Base-by-base conservation (phyloP, 805 yeast species). In the Ogataea siamensis region DNA sequence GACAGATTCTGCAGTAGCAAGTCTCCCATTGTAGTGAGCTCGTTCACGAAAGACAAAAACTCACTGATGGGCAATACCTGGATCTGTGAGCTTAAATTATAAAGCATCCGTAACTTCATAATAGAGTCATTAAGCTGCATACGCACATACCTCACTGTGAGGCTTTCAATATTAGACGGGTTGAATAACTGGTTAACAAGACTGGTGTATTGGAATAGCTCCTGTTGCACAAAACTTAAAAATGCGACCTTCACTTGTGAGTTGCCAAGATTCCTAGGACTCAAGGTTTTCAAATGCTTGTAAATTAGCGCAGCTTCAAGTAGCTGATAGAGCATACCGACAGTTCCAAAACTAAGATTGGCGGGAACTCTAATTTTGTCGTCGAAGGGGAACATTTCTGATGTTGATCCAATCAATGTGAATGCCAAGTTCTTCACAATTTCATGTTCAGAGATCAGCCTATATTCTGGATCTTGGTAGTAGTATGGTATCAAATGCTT, bases 241-340 rank as follows among this genome's bases (percentile, higher is more conserved):
- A 82, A 74, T 1, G 95, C 83, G 25, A 76, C 78, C 43, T 75
- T 76, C 11, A 83, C 68, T 7, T 84, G 80, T 3, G 83, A 73
- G 12, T 49, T 39, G 3, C 33, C 24, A 22, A 26, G 61, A 49
- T 46, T 59, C 14, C 22, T 41, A 57, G 28, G 51, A 34, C 15
- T 49, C 46, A 14, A 53, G 49, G 11, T 35, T 4, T 56, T 58
- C 23, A 87, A 58, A 28, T 65, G 57, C 35, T 71, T 70, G 59
- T 74, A 86, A 3, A 87, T 61, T 22, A 88, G 60, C 0, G 86
- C 91, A 1, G 87, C 83, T 57, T 88, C 96, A 27, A 82, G 63
- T 1, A 84, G 61, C 18, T 68, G 57, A 39, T 71, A 76, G 21
- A 86, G 57, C 18, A 78, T 50, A 0, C 79, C 78, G 30, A 80